Evolutionary conservation across 129 eudicot genomes (phyloP), one percentile per base, ranked within the genome.

Genomic region (Flaveria sonorensis): DNA sequence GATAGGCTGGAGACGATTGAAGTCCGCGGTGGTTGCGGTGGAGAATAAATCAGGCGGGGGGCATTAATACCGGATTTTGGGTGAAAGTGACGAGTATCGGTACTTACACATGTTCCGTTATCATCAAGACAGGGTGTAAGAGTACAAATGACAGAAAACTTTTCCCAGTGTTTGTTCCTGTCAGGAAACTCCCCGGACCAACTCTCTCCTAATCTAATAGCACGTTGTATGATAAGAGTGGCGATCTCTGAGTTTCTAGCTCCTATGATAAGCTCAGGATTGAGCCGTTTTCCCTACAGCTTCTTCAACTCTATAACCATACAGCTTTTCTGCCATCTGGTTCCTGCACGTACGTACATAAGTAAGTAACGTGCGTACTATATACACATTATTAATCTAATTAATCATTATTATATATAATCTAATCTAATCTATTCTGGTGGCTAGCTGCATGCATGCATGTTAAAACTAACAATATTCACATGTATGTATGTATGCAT

Each of bases 161-260:
- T 87, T 2, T 82, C 79, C 28, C 92, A 86, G 59, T 6, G 64
- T 86, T 89, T 92, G 32, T 79, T 81, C 71, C 64, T 87, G 19
- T 85, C 84, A 9, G 97, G 95, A 77, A 89, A 84, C 46, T 79
- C 84, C 55, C 97, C 97, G 0, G 90, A 83, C 97, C 97, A 91
- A 56, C 70, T 81, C 79, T 88, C 90, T 20, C 68, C 75, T 28
- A 28, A 28, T 40, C 55, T 68, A 36, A 24, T 4, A 6, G 73
- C 86, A 2, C 90, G 86, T 7, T 42, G 61, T 21, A 88, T 67
- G 40, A 88, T 91, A 40, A 83, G 39, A 43, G 30, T 60, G 5
- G 83, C 97, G 14, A 84, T 74, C 2, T 19, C 56, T 75, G 36
- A 61, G 71, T 88, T 85, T 18, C 48, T 84, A n/a, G 79, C 19